Conservation (phyloP, 164 flowering plant genomes). For the Vitis rupestris region DNA sequence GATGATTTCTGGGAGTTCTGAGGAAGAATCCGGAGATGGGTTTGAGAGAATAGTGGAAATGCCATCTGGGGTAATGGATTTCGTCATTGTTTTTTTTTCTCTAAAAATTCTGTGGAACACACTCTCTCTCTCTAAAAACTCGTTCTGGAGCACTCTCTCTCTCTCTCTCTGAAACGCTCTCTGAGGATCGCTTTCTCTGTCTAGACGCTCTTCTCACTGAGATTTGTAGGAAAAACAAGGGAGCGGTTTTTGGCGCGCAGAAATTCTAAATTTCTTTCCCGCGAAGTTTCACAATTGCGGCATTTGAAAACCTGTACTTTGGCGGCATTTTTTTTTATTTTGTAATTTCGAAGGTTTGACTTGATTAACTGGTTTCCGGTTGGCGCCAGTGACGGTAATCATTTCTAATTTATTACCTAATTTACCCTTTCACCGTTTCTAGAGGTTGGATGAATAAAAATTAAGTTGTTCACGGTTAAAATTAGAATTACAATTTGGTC, state of each 20-base stretch:
- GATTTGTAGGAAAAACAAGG: no score
- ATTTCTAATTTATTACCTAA: no score
- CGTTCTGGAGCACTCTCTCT: slow-evolving; percentile 1
- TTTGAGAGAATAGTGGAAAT: slow-evolving; percentile 57
- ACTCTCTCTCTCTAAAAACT: not conserved
- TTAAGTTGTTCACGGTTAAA: no score
- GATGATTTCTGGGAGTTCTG: slow-evolving; percentile 55
- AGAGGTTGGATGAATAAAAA: no score
- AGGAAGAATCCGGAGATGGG: slow-evolving; percentile 70
- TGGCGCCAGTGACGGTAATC: no score
- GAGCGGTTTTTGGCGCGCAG: not conserved
- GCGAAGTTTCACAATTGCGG: not conserved
- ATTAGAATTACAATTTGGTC: no score
- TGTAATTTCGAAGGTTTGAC: no score
- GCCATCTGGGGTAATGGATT: slow-evolving; percentile 57
- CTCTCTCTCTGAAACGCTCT: slow-evolving; percentile 10
- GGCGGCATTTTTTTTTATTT: not conserved
- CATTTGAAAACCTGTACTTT: not conserved
- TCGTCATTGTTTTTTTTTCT: slow-evolving; percentile 35
- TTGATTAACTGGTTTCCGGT: no score
- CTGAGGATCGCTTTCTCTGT: slow-evolving; percentile 2
- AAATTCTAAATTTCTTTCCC: not conserved
- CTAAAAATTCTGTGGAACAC: not conserved
- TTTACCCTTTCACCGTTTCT: no score
- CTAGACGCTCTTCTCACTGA: no score